Evolutionary conservation across 2,329 filamentous ascomycete genomes (phyloP), one percentile per base, ranked within the genome.

Genomic region (Fusarium fujikuroi): DNA sequence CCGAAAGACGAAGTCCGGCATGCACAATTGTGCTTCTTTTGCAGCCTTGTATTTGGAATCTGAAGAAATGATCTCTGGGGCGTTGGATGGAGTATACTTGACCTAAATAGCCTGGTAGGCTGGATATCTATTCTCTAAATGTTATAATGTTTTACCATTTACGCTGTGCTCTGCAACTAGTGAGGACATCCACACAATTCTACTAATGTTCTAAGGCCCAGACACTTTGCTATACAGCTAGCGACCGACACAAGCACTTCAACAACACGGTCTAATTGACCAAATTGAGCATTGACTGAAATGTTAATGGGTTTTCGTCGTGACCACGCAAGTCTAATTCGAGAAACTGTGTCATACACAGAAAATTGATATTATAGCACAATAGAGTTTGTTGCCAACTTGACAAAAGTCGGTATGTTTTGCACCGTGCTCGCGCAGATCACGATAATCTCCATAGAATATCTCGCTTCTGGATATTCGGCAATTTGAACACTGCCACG

Each of bases 71-170:
- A 63, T 56, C 46, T 69, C 60, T 56, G 39, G 30, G 76, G 76
- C 75, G 76, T 77, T 77, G 69, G 67, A 78, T 72, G 73, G 76
- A 76, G 67, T 70, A 73, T 57, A 63, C 57, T 65, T 73, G 66
- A 65, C 68, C 64, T 63, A 60, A 37, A 54, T 56, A 34, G 76
- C 63, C 76, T 74, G 76, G 75, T 70, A 49, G 76, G 73, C 67
- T 72, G 56, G 60, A 60, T 59, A 65, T 59, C 39, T 69, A 47
- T 44, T 61, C 66, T 60, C 57, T 67, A 47, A 61, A 66, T 70
- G 58, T 53, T 49, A 66, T 60, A 43, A 61, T 49, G 30, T 52
- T 69, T 63, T 46, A 40, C 40, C 28, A 57, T 43, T 46, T 53
- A 53, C 66, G 49, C 54, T 12, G 3, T 36, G 37, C 7, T 49